A percentile compares a stretch with the other conserved stretches of the same genome.
Conservation (phyloP, 495 filamentous ascomycete species). For the Xylaria nigripes region DNA sequence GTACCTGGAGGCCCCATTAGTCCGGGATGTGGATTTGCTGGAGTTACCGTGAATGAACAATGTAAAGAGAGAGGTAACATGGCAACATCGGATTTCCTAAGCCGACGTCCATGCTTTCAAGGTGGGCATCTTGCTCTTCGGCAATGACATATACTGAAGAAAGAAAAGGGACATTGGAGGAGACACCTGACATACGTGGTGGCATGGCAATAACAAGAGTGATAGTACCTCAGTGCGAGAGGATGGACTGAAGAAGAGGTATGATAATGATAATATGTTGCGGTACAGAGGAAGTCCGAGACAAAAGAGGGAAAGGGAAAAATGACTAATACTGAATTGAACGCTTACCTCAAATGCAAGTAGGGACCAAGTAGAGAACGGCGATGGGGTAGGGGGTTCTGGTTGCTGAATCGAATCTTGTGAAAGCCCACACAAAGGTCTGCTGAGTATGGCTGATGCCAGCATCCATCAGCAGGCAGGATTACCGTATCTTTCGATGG, state of each 20-base stretch:
- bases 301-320: background rate
- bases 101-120: too few relatives aligned
- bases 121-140: too few relatives aligned
- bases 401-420: background rate
- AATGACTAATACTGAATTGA: background rate
- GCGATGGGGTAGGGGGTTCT: background rate
- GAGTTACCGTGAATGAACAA: background rate
- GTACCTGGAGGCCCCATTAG: constrained; percentile 4
- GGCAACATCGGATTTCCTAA: too few relatives aligned
- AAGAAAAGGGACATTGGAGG: background rate
- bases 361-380: background rate
- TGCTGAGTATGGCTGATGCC: background rate
- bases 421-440: background rate
- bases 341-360: background rate
- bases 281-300: background rate
- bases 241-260: background rate
- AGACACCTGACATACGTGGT: too few relatives aligned
- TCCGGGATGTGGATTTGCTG: background rate
- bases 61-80: background rate
- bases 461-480: background rate
- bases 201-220: background rate
- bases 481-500: background rate
- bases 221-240: background rate
- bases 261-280: background rate
- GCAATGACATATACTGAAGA: background rate